Evolutionary conservation across 176 grass and related monocot genomes (phyloP).

Genomic region (Zoysia pacifica): DNA sequence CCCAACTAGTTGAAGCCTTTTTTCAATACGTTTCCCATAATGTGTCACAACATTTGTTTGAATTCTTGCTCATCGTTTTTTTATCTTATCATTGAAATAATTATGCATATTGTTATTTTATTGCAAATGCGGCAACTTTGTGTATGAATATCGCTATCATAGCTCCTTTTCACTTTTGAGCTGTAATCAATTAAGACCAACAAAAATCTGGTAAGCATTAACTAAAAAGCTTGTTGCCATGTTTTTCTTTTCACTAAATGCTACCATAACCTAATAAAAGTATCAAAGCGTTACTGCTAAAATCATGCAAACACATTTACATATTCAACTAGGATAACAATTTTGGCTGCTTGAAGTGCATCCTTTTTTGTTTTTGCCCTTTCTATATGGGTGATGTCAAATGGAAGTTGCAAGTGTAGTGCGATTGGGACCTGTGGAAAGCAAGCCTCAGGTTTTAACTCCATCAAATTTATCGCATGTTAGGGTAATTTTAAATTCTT

Average conservation of each 20-base stretch:
- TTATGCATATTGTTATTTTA: too few relatives aligned
- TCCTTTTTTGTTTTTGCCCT: constrained; percentile 1
- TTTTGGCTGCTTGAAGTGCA: too few relatives aligned
- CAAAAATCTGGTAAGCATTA: not conserved
- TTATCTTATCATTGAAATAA: too few relatives aligned
- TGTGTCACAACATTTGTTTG: not conserved
- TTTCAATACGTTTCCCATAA: constrained; percentile 13
- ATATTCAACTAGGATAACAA: not conserved
- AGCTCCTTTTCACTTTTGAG: too few relatives aligned
- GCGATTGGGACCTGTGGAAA: not conserved
- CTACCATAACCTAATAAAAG: not conserved
- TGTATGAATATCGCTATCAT: too few relatives aligned
- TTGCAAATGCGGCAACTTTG: too few relatives aligned
- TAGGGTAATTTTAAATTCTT: not conserved
- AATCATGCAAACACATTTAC: not conserved
- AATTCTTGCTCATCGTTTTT: too few relatives aligned
- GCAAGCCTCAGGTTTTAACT: constrained; percentile 2
- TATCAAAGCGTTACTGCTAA: not conserved
- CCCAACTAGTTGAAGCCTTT: constrained; percentile 3
- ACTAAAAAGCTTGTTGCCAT: not conserved
- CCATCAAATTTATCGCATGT: not conserved
- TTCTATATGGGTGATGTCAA: not conserved
- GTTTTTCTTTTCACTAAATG: not conserved
- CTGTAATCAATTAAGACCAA: not conserved
- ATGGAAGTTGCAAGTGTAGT: not conserved